Conservation (phyloP, 106 monocot species). For the Posidonia australis region DNA sequence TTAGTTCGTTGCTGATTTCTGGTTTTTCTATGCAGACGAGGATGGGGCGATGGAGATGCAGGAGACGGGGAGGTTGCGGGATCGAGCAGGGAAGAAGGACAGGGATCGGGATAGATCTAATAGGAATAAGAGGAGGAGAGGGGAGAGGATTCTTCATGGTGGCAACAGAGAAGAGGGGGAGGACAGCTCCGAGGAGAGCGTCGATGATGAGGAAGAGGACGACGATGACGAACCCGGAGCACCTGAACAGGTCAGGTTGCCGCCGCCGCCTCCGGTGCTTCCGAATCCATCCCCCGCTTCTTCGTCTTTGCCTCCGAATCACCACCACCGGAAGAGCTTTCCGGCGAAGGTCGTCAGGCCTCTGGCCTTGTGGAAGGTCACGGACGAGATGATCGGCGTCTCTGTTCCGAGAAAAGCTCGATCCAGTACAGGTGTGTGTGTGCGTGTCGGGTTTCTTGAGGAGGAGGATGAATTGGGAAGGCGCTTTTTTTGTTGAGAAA, state of each 20-base stretch:
- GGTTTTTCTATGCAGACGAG: conserved; percentile 32
- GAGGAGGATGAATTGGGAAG: not conserved
- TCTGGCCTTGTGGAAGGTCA: conserved; percentile 49
- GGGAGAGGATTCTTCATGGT: conserved; percentile 54
- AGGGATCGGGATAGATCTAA: conserved; percentile 79
- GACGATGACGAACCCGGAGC: conserved; percentile 40
- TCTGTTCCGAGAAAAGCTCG: conserved; percentile 81
- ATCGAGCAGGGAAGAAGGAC: conserved; percentile 60
- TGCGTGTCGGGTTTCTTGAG: too few species aligned
- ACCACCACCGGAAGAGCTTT: conserved; percentile 38
- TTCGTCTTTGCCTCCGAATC: conserved; percentile 15
- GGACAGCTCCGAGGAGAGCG: conserved; percentile 59
- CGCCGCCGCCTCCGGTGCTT: conserved; percentile 11
- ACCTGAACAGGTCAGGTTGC: not conserved
- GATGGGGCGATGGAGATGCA: conserved; percentile 59
- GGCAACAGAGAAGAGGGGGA: conserved; percentile 38
- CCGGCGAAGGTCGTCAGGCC: conserved; percentile 26
- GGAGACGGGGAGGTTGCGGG: conserved; percentile 50
- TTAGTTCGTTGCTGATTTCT: not conserved
- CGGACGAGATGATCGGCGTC: conserved; percentile 90
- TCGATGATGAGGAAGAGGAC: conserved; percentile 77
- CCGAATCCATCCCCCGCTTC: conserved; percentile 9
- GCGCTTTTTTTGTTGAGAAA: not conserved
- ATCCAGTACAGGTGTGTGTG: conserved; percentile 31
- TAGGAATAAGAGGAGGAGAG: conserved; percentile 64